These are phyloP conservation scores for Coriolopsis trogii DNA, from an alignment of 1,284 basidiomycete species.

Conservation along the genomic window DNA sequence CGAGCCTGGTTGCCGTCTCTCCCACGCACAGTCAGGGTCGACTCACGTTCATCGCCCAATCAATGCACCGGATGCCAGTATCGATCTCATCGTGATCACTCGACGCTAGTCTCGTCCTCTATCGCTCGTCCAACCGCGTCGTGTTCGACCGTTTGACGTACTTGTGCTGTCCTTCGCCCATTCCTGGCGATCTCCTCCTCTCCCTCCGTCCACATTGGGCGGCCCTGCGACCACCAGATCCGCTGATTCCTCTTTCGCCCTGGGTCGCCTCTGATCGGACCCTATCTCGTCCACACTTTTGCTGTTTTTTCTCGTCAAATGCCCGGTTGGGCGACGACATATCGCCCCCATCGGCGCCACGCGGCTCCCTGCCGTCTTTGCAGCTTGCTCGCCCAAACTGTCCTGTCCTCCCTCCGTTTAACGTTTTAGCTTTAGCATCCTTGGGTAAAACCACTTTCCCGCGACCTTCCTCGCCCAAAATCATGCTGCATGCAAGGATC, in stretches of 20 bases:
- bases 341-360: slow-evolving; percentile 23
- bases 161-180: slow-evolving; percentile 12
- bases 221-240: slow-evolving; percentile 20
- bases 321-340: slow-evolving; percentile 7
- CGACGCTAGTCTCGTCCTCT: not conserved
- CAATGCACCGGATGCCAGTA: slow-evolving; percentile 12
- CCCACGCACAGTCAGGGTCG: too few species aligned
- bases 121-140: slow-evolving; percentile 3
- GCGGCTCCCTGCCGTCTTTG: slow-evolving; percentile 15
- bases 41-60: too few species aligned
- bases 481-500: too few species aligned
- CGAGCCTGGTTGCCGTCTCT: not conserved
- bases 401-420: slow-evolving; percentile 27
- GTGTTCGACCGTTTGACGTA: slow-evolving; percentile 15
- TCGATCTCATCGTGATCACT: slow-evolving; percentile 25
- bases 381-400: slow-evolving; percentile 7
- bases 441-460: slow-evolving; percentile 25
- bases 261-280: slow-evolving; percentile 15
- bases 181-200: slow-evolving; percentile 14
- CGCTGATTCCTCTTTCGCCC: slow-evolving; percentile 15
- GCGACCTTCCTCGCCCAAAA: too few species aligned
- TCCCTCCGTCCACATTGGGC: slow-evolving; percentile 1
- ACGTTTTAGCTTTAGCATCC: slow-evolving; percentile 40
- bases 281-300: too few species aligned
- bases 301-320: slow-evolving; percentile 12